A percentile compares a stretch with the other conserved stretches of the same genome.
Conservation (phyloP, 805 yeast species). For the Teunomyces stri region DNA sequence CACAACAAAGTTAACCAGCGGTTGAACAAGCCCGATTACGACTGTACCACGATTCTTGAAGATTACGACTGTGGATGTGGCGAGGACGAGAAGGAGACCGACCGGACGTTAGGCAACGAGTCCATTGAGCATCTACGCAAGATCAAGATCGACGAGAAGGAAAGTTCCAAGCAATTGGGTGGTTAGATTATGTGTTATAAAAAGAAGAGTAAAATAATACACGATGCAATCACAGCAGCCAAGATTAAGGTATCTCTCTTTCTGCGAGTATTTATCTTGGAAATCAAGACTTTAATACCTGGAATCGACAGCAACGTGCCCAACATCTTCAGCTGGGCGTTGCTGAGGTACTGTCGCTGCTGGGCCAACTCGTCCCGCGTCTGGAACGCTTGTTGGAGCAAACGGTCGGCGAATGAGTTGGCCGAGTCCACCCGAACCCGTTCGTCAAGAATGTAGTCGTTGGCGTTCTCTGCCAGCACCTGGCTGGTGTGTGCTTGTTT, state of each 20-base stretch:
- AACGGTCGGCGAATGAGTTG: conserved; percentile 71
- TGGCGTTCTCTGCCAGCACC: conserved; percentile 37
- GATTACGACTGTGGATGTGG: conserved; percentile 98
- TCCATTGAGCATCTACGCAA: conserved; percentile 41
- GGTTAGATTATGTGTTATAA: conserved; percentile 2
- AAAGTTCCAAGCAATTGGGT: conserved; percentile 10
- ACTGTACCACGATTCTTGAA: conserved; percentile 80
- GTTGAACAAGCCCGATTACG: conserved; percentile 68
- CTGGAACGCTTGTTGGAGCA: conserved; percentile 81
- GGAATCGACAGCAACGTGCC: conserved; percentile 70
- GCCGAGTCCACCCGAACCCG: conserved; percentile 68
- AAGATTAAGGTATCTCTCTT: conserved; percentile 85
- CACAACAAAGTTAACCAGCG: conserved; percentile 84
- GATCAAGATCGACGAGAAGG: conserved; percentile 45
- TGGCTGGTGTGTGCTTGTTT: conserved; percentile 35
- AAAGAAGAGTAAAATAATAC: conserved; percentile 63
- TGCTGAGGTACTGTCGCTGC: conserved; percentile 64
- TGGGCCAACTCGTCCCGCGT: conserved; percentile 80
- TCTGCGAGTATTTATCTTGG: conserved; percentile 83
- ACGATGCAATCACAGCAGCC: conserved; percentile 66
- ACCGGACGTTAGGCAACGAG: conserved; percentile 36
- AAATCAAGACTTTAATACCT: conserved; percentile 71
- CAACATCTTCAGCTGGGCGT: conserved; percentile 62
- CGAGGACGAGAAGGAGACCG: conserved; percentile 56
- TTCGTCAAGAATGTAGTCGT: conserved; percentile 79